Evolutionary conservation across 2,329 filamentous ascomycete species (phyloP).

Genomic region (Pleoardoris graminearum): DNA sequence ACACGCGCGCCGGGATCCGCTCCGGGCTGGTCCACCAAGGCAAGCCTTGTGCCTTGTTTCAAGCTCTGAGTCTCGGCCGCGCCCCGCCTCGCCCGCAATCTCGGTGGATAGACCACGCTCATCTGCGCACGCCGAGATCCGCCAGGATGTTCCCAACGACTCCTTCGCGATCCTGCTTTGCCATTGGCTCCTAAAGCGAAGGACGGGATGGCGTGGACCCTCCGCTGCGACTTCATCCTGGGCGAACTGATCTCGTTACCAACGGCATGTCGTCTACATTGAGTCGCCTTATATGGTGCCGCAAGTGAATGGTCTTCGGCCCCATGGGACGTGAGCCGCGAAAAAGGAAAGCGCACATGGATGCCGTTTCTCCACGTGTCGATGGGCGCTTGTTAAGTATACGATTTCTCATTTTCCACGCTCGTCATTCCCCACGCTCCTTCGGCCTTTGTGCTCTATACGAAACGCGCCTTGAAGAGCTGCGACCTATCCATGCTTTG

Average conservation of each 20-base stretch:
- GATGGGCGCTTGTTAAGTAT: constrained; percentile 1
- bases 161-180: background rate
- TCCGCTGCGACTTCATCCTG: background rate
- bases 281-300: background rate
- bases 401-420: background rate
- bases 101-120: constrained; percentile 10
- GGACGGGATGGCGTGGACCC: background rate
- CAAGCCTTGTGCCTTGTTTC: constrained; percentile 5
- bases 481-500: background rate
- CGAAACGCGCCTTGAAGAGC: constrained; percentile 11
- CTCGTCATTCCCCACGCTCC: constrained; percentile 7
- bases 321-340: constrained; percentile 1
- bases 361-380: background rate
- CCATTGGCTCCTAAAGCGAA: constrained; percentile 2
- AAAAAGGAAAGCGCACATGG: constrained; percentile 1
- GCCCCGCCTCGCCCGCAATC: constrained; percentile 8
- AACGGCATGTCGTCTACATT: background rate
- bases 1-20: background rate
- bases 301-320: background rate
- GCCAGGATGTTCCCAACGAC: constrained; percentile 5
- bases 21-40: background rate
- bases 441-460: background rate
- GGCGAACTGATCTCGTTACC: constrained; percentile 1
- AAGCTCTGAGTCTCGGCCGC: background rate
- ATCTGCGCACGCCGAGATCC: constrained; percentile 2